Base-by-base conservation (phyloP, 805 yeast genomes). In the Kluyveromyces aestuarii region DNA sequence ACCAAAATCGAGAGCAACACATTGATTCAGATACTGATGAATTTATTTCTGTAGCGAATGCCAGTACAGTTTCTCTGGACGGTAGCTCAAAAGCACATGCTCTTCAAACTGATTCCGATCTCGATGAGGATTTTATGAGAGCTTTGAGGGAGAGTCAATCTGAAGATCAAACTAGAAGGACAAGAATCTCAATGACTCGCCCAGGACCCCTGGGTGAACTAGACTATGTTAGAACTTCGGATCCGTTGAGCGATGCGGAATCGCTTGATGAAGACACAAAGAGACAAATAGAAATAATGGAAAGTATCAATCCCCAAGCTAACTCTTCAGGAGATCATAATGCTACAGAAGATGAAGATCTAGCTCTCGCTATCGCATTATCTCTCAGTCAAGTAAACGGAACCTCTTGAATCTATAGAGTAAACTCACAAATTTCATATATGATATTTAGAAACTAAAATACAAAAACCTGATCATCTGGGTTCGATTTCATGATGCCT, bases 381-480 rank as follows among this genome's bases (percentile, higher is more conserved):
- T 66, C 69, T 7, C 44, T 64, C 42, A 60, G 67, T 46, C 66
- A 64, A 49, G 48, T 61, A 44, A 52, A 52, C 8, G 21, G 25
- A 11, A 14, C 37, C 17, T 37, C 17, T 11, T 37, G 36, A n/a
- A 16, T 17, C 14, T n/a, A 33, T 25, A 21, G 27, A n/a, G 16
- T 41, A 41, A 25, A 27, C 16, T 25, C 36, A 25, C 8, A 41
- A 4, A 17, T 18, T 37, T n/a, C 13, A 2, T 30, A 43, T 36
- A 16, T 14, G 33, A 41, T n/a, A n/a, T 21, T 18, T 16, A 21
- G n/a, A 36, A 11, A 27, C 61, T 61, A 78, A 54, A 79, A 80
- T 54, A 80, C 74, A 58, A 78, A 79, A n/a, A 80, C 80, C 61
- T 76, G 80, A 54, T 75, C 79, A 41, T 70, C 70, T n/a, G 76